Conservation (phyloP, 371 early-diverging fungal genomes). For the Apophysomyces sp. region DNA sequence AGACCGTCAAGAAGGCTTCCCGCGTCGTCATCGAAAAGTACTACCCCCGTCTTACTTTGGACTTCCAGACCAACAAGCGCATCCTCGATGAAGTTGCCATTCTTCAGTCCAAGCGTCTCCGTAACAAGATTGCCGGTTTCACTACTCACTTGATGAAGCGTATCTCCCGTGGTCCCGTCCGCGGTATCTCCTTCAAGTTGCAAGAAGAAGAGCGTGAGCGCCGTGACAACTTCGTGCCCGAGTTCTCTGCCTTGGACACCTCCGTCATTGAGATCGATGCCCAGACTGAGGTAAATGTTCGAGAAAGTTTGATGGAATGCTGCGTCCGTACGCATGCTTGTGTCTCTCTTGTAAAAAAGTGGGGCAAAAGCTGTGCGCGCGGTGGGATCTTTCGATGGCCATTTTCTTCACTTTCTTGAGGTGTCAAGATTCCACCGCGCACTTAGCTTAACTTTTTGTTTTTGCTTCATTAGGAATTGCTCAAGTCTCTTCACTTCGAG, state of each 20-base stretch:
- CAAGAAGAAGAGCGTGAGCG: slow-evolving; percentile 99
- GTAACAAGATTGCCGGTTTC: slow-evolving; percentile 99
- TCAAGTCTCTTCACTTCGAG: slow-evolving; percentile 93
- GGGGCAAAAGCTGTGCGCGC: slow-evolving; percentile 4
- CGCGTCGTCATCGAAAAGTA: slow-evolving; percentile 99
- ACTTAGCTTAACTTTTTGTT: slow-evolving; percentile 1
- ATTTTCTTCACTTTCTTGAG: slow-evolving; percentile 19
- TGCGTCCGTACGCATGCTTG: background rate
- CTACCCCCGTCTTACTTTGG: slow-evolving; percentile 97
- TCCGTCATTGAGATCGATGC: slow-evolving; percentile 93
- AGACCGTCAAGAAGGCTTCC: slow-evolving; percentile 99
- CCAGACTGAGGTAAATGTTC: slow-evolving; percentile 69
- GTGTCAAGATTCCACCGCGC: slow-evolving; percentile 38
- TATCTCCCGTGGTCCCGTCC: slow-evolving; percentile 97
- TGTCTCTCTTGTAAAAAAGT: background rate
- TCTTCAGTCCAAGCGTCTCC: slow-evolving; percentile 97
- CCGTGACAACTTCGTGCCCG: slow-evolving; percentile 99
- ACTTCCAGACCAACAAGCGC: slow-evolving; percentile 99
- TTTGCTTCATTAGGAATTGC: slow-evolving; percentile 69
- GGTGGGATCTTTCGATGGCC: slow-evolving; percentile 44
- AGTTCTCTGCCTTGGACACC: slow-evolving; percentile 94
- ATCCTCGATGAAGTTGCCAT: slow-evolving; percentile 96
- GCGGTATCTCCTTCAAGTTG: slow-evolving; percentile 99
- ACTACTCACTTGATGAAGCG: slow-evolving; percentile 99
- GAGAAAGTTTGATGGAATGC: background rate